A percentile compares a stretch with the other conserved stretches of the same genome.
Conservation (phyloP, 768 basidiomycete species). For the Psilocybe cubensis region DNA sequence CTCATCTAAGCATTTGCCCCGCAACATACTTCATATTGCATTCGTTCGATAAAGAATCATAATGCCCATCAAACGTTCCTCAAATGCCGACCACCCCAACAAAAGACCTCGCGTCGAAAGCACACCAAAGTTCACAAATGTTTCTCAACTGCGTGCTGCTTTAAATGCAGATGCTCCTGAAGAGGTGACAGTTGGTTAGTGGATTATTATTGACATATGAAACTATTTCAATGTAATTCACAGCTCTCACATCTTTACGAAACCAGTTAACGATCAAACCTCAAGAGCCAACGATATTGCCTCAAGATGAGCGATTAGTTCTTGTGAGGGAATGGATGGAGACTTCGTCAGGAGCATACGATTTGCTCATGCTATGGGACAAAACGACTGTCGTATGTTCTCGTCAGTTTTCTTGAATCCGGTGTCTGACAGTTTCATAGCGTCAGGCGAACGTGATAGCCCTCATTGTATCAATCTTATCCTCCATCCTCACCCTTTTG, state of each 20-base stretch:
- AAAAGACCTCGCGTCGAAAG: conserved; percentile 21
- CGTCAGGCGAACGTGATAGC: conserved; percentile 47
- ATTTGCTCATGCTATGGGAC: conserved; percentile 71
- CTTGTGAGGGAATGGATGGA: conserved; percentile 70
- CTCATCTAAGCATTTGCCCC: no score
- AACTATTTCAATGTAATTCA: conserved; percentile 14
- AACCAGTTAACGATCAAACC: conserved; percentile 63
- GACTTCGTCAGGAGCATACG: conserved; percentile 53
- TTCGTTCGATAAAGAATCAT: not conserved
- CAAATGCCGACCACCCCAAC: conserved; percentile 7
- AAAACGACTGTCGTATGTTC: conserved; percentile 47
- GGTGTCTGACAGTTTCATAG: conserved; percentile 24
- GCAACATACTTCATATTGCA: not conserved
- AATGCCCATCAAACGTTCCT: not conserved
- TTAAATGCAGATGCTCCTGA: conserved; percentile 37
- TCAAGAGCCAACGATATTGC: conserved; percentile 48
- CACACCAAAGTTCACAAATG: conserved; percentile 24
- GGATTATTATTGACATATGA: not conserved
- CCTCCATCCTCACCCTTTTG: conserved; percentile 63
- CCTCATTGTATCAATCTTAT: conserved; percentile 54
- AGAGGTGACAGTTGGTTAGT: conserved; percentile 33
- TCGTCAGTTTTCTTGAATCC: not conserved
- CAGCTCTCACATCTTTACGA: conserved; percentile 56
- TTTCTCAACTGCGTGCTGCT: conserved; percentile 35
- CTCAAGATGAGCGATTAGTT: conserved; percentile 62